A percentile compares a stretch with the other conserved stretches of the same genome.
Conservation (phyloP, 805 yeast species). For the Candida ulmi region DNA sequence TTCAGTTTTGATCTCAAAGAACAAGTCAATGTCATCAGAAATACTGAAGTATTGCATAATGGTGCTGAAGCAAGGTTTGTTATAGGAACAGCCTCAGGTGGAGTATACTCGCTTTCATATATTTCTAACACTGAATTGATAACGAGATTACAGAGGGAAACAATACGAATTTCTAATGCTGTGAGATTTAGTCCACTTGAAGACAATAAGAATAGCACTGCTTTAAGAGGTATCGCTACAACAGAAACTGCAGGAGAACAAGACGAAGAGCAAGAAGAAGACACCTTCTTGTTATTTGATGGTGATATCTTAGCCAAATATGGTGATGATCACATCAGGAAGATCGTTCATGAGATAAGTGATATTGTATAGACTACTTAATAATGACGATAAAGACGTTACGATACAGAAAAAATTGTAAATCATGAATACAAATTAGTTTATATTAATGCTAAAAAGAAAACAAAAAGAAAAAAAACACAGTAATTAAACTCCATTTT, state of each 20-base stretch:
- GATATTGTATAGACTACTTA: background rate
- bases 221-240: background rate
- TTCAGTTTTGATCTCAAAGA: slow-evolving; percentile 18
- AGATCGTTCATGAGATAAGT: slow-evolving; percentile 2
- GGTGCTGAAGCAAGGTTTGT: background rate
- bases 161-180: background rate
- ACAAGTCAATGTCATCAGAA: slow-evolving; percentile 19
- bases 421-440: background rate
- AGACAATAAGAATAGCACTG: background rate
- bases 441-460: slow-evolving; percentile 1
- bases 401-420: background rate
- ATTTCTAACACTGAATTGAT: background rate
- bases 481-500: background rate
- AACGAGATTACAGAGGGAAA: background rate
- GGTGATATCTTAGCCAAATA: background rate
- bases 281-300: background rate
- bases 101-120: background rate
- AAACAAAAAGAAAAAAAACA: background rate
- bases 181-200: background rate
- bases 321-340: slow-evolving; percentile 4
- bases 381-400: background rate
- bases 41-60: background rate
- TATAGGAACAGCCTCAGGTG: background rate
- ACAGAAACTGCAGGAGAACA: no score
- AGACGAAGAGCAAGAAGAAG: background rate